Evolutionary conservation across 306 rosid species (phyloP).

Genomic region (Benincasa hispida): DNA sequence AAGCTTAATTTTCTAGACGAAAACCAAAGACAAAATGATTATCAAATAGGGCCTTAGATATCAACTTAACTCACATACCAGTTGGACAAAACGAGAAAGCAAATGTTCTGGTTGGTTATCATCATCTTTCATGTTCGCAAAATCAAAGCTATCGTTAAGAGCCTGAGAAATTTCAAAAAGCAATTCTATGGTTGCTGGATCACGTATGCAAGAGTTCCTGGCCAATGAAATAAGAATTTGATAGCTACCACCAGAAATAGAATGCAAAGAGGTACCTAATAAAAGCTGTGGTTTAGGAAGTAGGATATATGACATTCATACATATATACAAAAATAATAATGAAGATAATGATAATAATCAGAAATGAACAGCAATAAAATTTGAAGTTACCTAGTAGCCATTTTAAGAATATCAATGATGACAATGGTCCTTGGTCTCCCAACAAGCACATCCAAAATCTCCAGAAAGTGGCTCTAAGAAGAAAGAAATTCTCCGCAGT

Average conservation of each 20-base stretch:
- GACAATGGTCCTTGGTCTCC: constrained; percentile 50
- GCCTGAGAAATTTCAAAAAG: constrained; percentile 71
- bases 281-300: background rate
- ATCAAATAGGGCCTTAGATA: background rate
- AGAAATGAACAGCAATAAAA: background rate
- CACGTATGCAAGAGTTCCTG: constrained; percentile 51
- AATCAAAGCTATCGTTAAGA: constrained; percentile 53
- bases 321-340: background rate
- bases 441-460: constrained; percentile 57
- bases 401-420: constrained; percentile 64
- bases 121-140: constrained; percentile 49
- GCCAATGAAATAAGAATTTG: constrained; percentile 22
- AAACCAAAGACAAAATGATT: no score
- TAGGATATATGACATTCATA: background rate
- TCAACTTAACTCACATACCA: constrained; percentile 35
- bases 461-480: constrained; percentile 65
- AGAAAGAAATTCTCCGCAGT: constrained; percentile 8
- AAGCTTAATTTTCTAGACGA: no score
- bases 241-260: constrained; percentile 4
- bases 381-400: constrained; percentile 48
- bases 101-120: constrained; percentile 59
- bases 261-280: background rate
- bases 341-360: no score
- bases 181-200: constrained; percentile 55
- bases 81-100: constrained; percentile 58